Evolutionary conservation across 805 yeast species (phyloP), one percentile per base, ranked within the genome.

Genomic region (Cyberlindnera xylosilytica): DNA sequence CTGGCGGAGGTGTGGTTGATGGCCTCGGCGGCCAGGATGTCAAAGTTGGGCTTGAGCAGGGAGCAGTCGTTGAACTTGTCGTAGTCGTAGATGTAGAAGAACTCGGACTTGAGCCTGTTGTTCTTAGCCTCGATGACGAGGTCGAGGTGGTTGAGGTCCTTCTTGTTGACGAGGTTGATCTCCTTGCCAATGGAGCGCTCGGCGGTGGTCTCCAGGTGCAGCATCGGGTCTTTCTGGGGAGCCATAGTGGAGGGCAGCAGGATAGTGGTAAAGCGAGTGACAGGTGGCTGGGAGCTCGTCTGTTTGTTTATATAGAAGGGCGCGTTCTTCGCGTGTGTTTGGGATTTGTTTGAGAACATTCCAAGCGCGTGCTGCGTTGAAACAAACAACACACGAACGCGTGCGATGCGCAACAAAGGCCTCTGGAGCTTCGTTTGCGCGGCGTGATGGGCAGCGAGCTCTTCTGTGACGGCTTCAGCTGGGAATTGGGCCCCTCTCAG

Each of bases 1-100:
- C 68, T 51, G 4, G 65, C 53, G 8, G 70, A 64, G 0, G 53
- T 54, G 13, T 66, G 66, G 13, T 51, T 63, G 29, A 65, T 47
- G 18, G 50, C 53, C 9, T 51, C 41, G 24, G 44, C 35, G 10
- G 37, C 45, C 4, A 60, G 46, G 19, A 60, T 50, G 32, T 53
- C 51, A 37, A 52, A 58, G 29, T 56, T 48, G 10, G 52, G 40
- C 34, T 53, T 58, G 24, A 58, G 38, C 4, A 58, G 24, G 3
- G 62, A 50, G 22, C 61, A 55, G 20, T 52, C 46, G 48, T 58
- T 55, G 50, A 62, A 63, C 35, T 52, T 50, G 15, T 54, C 57
- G 36, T 54, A 53, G 44, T 65, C 64, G 38, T 64, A 65, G 42
- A 64, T 57, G 49, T 62, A 64, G 45, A 58, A 58, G 35, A 53